Percentiles rank a stretch among this genome's conserved stretches.
Evolutionary conservation across 2,329 filamentous ascomycete species (phyloP).

Genomic region (Fusarium staphyleae): DNA sequence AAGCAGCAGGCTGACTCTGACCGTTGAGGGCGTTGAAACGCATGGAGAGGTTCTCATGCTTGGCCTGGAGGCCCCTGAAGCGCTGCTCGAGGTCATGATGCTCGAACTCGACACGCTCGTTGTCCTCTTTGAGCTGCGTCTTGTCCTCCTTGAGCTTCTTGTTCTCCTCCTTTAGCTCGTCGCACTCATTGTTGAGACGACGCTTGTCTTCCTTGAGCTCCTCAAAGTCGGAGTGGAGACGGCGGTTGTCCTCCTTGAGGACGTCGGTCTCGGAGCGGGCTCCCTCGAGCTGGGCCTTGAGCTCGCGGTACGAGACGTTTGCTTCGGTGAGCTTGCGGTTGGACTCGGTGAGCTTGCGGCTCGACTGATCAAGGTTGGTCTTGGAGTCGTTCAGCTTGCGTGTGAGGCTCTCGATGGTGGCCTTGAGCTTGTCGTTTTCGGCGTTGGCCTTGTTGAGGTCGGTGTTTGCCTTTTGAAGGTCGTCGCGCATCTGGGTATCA

Average conservation of each 20-base stretch:
- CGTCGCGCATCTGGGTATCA: slow-evolving; percentile 36
- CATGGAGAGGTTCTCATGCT: slow-evolving; percentile 42
- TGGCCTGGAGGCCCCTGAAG: slow-evolving; percentile 40
- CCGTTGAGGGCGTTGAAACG: slow-evolving; percentile 41
- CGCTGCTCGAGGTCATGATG: slow-evolving; percentile 40
- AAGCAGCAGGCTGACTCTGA: slow-evolving; percentile 31
- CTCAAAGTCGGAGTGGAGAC: slow-evolving; percentile 36
- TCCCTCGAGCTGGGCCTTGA: slow-evolving; percentile 40
- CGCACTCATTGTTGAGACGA: not conserved
- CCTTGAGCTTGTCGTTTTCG: slow-evolving; percentile 42
- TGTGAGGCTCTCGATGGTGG: slow-evolving; percentile 39
- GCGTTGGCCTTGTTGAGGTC: slow-evolving; percentile 41
- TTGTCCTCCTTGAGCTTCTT: slow-evolving; percentile 35
- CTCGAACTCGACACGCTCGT: slow-evolving; percentile 41
- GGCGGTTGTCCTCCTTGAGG: slow-evolving; percentile 39
- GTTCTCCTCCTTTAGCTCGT: slow-evolving; percentile 36
- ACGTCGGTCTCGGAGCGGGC: slow-evolving; percentile 38
- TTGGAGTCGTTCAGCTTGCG: slow-evolving; percentile 43
- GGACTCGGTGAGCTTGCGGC: slow-evolving; percentile 27
- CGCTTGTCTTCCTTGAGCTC: slow-evolving; percentile 39
- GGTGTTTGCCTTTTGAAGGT: slow-evolving; percentile 42
- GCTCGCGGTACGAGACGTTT: slow-evolving; percentile 35
- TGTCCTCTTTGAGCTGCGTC: slow-evolving; percentile 36
- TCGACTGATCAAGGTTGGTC: slow-evolving; percentile 26
- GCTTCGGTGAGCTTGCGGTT: slow-evolving; percentile 30